Base-by-base conservation (phyloP, 2,329 filamentous ascomycete species). In the Neofusicoccum cordaticola region DNA sequence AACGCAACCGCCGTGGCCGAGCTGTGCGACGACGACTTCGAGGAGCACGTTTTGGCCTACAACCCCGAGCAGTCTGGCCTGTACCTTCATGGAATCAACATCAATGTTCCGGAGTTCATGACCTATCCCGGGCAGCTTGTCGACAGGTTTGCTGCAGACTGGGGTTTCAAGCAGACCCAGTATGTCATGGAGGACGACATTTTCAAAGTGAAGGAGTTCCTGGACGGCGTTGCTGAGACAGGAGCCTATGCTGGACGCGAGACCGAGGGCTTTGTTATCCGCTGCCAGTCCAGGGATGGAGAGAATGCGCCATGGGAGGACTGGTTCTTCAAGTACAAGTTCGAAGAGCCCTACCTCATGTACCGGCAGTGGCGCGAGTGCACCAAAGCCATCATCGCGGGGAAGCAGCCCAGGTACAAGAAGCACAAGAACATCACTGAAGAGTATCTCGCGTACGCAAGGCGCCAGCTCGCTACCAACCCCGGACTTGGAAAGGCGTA, bases 291-390 rank as follows among this genome's bases (percentile, higher is more conserved):
- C 82, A 82, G 82, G 74, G 78, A 87, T 34, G 80, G 81, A 0
- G 79, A 78, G 1, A 74, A 76, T 13, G 77, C 76, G 1, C 84
- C 86, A 0, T 95, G 88, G 75, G 80, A 86, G n/a, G 93, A 99
- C 76, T 99, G 95, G 95, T 99, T 99, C 79, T 99, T 99, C 88
- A 99, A 99, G 79, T 99, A 93, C 86, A 99, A 99, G 80, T 99
- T 99, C 66, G 95, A 99, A 74, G 95, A 99, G 79, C 95, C 95
- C 0, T 99, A 99, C 75, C 82, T 99, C 66, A 96, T 99, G 92
- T 99, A 98, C 79, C 88, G 95, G 27, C 95, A 99, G 80, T 99
- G 95, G 95, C 89, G 95, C 67, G 95, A 99, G 80, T 96, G 91
- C 75, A 99, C 95, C 47, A 98, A 97, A 77, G 86, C 91, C 4